These are phyloP conservation scores for Tolypocladium capitatum DNA, from an alignment of 2,329 filamentous ascomycete species.

Conservation along the genomic window DNA sequence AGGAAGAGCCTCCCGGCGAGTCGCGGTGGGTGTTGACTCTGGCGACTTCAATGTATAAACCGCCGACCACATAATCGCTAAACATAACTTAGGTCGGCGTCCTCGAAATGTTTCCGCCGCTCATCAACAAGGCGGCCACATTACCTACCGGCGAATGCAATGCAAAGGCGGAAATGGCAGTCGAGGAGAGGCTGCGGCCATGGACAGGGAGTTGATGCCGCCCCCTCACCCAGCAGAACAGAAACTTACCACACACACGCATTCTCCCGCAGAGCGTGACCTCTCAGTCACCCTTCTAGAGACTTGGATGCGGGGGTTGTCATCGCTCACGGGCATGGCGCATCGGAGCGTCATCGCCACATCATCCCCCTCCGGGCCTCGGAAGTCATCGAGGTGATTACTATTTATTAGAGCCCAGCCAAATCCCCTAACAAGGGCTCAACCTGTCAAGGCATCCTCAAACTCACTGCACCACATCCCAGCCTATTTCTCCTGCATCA, in stretches of 20 bases:
- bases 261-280: too few species aligned
- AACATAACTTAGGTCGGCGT: neutral
- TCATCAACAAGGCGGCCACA: neutral
- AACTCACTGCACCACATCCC: neutral
- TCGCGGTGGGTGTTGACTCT: neutral
- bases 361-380: neutral
- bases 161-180: too few species aligned
- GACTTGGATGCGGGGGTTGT: neutral
- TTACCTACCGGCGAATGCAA: too few species aligned
- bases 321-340: neutral
- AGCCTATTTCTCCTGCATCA: neutral
- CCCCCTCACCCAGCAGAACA: too few species aligned
- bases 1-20: neutral
- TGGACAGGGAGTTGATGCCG: too few species aligned
- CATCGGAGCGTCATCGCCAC: neutral
- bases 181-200: too few species aligned
- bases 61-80: neutral
- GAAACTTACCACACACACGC: too few species aligned
- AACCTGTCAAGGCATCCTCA: neutral
- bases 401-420: neutral
- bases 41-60: neutral
- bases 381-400: neutral
- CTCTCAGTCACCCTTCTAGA: neutral
- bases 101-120: neutral
- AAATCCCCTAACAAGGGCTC: neutral